Base-by-base conservation (phyloP, 306 rosid genomes). In the Vigna radiata region DNA sequence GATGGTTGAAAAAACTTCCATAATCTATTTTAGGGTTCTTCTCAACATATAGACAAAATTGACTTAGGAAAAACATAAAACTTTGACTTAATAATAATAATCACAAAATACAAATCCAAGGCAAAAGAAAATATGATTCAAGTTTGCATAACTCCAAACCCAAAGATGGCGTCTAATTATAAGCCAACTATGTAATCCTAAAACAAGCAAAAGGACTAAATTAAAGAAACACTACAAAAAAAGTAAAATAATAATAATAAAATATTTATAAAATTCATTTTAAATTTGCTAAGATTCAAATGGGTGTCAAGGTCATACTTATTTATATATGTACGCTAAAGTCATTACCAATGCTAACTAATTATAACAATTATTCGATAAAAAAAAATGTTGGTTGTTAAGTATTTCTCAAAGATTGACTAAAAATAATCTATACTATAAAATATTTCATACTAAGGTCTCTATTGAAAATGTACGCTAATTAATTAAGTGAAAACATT, bases 41-140 rank as follows among this genome's bases (percentile, higher is more conserved):
- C 44, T 73, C 84, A 63, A 70, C 79, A 47, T 76, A 43, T 76
- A 43, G 55, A 71, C 56, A 75, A 43, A 79, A 63, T 84, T 84
- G 85, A 80, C 79, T 71, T 80, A 71, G 25, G 16, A 58, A 48
- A 70, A 49, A 54, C 16, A 36, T 62, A 60, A 75, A 78, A 59
- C 47, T 56, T 5, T 41, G 10, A 36, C 53, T 16, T 64, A 2
- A 37, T 21, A 61, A 37, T 21, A 61, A 69, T 36, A 37, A 23
- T 56, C 13, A 44, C 54, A 29, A 52, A 54, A 53, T 50, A 37
- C 67, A 70, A 19, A 23, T 70, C 71, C 73, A 58, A 70, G 68
- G 47, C 12, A 25, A 17, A 54, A 68, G 19, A 60, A 44, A 27
- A 61, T 64, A 56, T 16, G 19, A 16, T 74, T 68, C 72, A 59